phyloP scores from a whole-genome alignment of 208 protist genomes.

The Plasmodiophora brassicae region DNA sequence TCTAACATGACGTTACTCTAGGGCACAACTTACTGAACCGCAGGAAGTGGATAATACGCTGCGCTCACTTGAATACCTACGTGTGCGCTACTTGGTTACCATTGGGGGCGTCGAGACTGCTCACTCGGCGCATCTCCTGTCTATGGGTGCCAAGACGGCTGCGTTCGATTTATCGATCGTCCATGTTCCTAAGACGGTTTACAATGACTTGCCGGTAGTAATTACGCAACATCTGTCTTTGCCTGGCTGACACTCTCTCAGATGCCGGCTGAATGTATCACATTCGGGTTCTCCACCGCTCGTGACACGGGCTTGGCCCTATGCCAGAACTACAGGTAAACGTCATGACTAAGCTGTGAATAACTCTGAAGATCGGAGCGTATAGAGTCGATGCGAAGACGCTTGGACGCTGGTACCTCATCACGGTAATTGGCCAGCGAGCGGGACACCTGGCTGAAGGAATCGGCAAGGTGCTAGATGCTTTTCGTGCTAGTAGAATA shows the following conservation, averaged over 20 bases:
- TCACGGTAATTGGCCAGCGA: constrained; percentile 4
- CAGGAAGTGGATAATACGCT: constrained; percentile 15
- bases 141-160: neutral
- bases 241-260: neutral
- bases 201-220: constrained; percentile 17
- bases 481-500: neutral
- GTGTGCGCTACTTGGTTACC: neutral
- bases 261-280: constrained; percentile 15
- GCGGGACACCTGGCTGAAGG: constrained; percentile 12
- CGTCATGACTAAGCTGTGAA: neutral
- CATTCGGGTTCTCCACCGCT: constrained; percentile 7
- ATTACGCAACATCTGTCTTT: neutral
- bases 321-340: constrained; percentile 18
- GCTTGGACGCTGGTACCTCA: neutral
- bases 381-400: neutral
- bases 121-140: neutral
- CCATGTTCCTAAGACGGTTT: constrained; percentile 17
- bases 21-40: neutral
- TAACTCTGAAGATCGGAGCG: too few species aligned
- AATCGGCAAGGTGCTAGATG: constrained; percentile 11
- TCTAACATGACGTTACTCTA: neutral
- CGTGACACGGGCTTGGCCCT: neutral
- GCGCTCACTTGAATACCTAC: neutral
- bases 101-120: constrained; percentile 7
- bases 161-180: neutral